Evolutionary conservation across 2,329 filamentous ascomycete genomes (phyloP).

Genomic region (Aspergillus sp.): DNA sequence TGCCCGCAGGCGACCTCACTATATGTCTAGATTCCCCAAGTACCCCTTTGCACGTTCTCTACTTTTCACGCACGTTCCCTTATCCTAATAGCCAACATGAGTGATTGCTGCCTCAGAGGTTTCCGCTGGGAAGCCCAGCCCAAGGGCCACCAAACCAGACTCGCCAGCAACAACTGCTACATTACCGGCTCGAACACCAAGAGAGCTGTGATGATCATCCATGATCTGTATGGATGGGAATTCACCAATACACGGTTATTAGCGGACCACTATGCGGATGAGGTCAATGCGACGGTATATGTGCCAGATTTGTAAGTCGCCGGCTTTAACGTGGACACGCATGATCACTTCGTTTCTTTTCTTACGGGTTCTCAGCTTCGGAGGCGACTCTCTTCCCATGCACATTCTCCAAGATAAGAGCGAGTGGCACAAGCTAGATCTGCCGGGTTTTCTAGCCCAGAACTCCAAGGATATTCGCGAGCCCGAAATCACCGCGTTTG

Average conservation of each 20-base stretch:
- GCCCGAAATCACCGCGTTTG: constrained; percentile 37
- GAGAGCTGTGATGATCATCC: constrained; percentile 38
- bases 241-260: constrained; percentile 47
- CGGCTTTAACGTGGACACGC: too few relatives aligned
- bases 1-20: too few relatives aligned
- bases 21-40: too few relatives aligned
- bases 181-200: constrained; percentile 38
- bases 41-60: too few relatives aligned
- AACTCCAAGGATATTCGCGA: constrained; percentile 41
- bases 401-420: constrained; percentile 28
- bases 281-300: constrained; percentile 48
- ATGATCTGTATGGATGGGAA: constrained; percentile 47
- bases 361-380: constrained; percentile 22
- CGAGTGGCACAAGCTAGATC: constrained; percentile 32
- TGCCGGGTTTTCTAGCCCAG: constrained; percentile 39
- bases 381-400: constrained; percentile 34
- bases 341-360: too few relatives aligned
- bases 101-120: constrained; percentile 26
- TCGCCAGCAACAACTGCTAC: constrained; percentile 38
- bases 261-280: constrained; percentile 48
- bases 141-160: constrained; percentile 30
- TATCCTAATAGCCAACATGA: too few relatives aligned
- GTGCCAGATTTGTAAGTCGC: constrained; percentile 30
- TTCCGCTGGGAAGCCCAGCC: constrained; percentile 46
- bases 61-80: too few relatives aligned